Percentiles rank a stretch among this genome's conserved stretches.
Conservation (phyloP, 495 filamentous ascomycete genomes). For the Ramalina peruviana region DNA sequence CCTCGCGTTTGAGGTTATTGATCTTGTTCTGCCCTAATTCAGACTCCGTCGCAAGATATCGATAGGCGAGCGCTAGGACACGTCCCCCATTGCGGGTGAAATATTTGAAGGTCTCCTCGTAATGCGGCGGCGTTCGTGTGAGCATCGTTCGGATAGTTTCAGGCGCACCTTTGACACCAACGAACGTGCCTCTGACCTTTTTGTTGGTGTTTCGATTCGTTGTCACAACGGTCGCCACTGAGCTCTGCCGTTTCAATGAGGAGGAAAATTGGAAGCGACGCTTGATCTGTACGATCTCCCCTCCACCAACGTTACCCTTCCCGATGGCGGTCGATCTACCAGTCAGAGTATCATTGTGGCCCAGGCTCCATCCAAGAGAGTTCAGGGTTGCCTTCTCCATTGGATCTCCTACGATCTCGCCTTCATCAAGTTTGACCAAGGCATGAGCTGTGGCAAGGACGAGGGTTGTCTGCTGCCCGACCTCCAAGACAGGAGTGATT, state of each 20-base stretch:
- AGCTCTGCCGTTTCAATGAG: constrained; percentile 87
- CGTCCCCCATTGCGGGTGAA: constrained; percentile 91
- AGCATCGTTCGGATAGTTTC: constrained; percentile 94
- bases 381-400: constrained; percentile 95
- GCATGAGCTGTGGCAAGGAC: constrained; percentile 93
- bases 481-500: constrained; percentile 48
- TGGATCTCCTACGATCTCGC: constrained; percentile 91
- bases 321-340: constrained; percentile 33
- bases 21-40: constrained; percentile 74
- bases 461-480: constrained; percentile 70
- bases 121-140: constrained; percentile 64
- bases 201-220: constrained; percentile 54
- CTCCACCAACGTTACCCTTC: constrained; percentile 32
- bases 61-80: constrained; percentile 88
- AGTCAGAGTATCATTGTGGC: constrained; percentile 68
- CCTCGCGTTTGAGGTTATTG: constrained; percentile 83
- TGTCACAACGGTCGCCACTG: constrained; percentile 65
- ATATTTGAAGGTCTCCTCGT: constrained; percentile 97
- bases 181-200: constrained; percentile 69
- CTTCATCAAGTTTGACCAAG: constrained; percentile 89
- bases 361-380: constrained; percentile 82
- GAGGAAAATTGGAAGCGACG: constrained; percentile 98
- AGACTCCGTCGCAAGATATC: constrained; percentile 64
- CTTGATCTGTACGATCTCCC: constrained; percentile 74
- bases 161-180: constrained; percentile 89